Percentiles rank a stretch among this genome's conserved stretches.
Evolutionary conservation across 2,329 filamentous ascomycete genomes (phyloP).

Genomic region (Madurella mycetomatis): DNA sequence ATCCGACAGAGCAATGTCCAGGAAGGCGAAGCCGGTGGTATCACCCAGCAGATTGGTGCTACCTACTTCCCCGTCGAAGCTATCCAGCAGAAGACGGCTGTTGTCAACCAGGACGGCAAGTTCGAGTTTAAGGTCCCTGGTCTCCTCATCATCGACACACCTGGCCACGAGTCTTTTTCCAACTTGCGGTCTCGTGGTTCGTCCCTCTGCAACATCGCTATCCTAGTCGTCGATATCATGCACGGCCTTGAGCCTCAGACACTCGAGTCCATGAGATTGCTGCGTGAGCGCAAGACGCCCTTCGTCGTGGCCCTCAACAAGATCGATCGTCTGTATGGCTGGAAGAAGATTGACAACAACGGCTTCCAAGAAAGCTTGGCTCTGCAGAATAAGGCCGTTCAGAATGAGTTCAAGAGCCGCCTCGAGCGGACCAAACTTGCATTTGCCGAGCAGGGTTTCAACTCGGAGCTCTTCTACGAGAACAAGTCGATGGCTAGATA

Average conservation of each 20-base stretch:
- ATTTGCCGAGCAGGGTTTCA: constrained; percentile 96
- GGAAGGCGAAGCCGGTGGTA: constrained; percentile 98
- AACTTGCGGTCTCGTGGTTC: constrained; percentile 96
- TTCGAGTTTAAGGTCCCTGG: constrained; percentile 98
- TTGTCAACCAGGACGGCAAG: constrained; percentile 82
- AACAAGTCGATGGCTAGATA: constrained; percentile 95
- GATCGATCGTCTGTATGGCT: constrained; percentile 98
- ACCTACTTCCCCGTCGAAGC: constrained; percentile 98
- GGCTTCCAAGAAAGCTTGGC: constrained; percentile 90
- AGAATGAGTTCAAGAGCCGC: constrained; percentile 90
- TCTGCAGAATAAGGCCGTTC: constrained; percentile 86
- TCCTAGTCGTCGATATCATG: constrained; percentile 99
- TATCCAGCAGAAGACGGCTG: constrained; percentile 83
- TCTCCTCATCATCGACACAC: constrained; percentile 94
- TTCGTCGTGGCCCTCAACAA: constrained; percentile 99
- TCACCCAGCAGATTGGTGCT: constrained; percentile 98
- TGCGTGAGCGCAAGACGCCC: constrained; percentile 89
- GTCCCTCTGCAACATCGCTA: constrained; percentile 98
- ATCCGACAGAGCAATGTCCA: constrained; percentile 98
- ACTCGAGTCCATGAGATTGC: constrained; percentile 90
- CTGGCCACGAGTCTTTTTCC: constrained; percentile 99
- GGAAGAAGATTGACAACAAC: constrained; percentile 99
- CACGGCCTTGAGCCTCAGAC: constrained; percentile 97
- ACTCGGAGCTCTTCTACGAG: constrained; percentile 92
- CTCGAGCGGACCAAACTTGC: constrained; percentile 88